Evolutionary conservation across 2,329 filamentous ascomycete genomes (phyloP), one percentile per base, ranked within the genome.

Genomic region (Dactylellina sp.): DNA sequence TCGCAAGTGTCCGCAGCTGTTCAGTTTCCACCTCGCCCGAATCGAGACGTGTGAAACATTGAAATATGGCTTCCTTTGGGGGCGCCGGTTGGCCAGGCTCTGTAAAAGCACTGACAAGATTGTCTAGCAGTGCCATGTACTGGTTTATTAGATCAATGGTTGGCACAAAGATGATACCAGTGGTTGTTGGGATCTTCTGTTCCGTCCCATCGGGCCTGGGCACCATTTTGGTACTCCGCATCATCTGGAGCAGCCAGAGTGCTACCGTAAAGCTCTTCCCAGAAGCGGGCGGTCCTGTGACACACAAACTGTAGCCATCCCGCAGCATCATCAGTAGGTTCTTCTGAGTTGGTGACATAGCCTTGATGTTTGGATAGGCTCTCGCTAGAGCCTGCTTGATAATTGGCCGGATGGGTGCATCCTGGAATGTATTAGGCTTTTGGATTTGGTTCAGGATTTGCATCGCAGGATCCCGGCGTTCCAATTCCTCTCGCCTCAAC

Each of bases 181-280:
- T 79, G 3, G 76, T 78, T 12, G 74, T 66, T 22, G 72, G 75
- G 66, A 49, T 74, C 52, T 62, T 68, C 32, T 28, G 39, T 16
- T 37, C 39, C 7, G 46, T 65, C 7, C 62, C 57, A 20, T 63
- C 60, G 3, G 44, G 50, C 49, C 28, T 40, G 18, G n/a, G 47
- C 24, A 53, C 55, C 3, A 16, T 20, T 28, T 47, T 66, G 28
- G 55, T 32, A 25, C 70, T 74, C 44, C 35, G 76, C 59, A 50
- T 75, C 71, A 39, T 74, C 39, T 75, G 24, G 52, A 79, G 40
- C 12, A 78, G 35, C 77, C 77, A 79, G 6, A 75, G 52, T 1
- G 76, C 71, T 14, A 77, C 63, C 1, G 72, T 64, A 32, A 78
- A 78, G 9, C 75, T 78, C 52, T 79, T 79, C n/a, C 78, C 78